Evolutionary conservation across 352 stramenopile genomes (phyloP), one percentile per base, ranked within the genome.

Genomic region (Bremia lactucae): DNA sequence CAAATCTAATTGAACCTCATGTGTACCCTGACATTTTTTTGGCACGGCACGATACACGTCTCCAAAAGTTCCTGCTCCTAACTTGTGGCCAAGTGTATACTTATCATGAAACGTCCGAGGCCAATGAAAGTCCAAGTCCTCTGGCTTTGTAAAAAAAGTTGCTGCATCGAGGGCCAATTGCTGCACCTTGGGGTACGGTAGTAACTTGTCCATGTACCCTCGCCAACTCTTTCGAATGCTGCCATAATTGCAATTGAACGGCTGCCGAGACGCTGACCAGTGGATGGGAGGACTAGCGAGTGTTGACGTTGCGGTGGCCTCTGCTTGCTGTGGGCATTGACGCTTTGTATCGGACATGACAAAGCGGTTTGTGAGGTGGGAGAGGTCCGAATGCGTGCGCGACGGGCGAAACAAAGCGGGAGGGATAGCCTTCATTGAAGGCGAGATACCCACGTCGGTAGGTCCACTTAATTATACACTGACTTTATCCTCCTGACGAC

Each of bases 1-100:
- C 20, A 89, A 42, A 41, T 87, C 76, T 11, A 89, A 33, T 24
- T 66, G 16, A 4, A 61, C 19, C 8, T 49, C 49, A 38, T 35
- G 20, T 7, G 33, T 31, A 14, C 53, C 42, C 2, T 50, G 26
- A n/a, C n/a, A n/a, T 13, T 45, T 31, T 21, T 45, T 29, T 1
- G 65, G 65, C 10, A 79, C 24, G 5, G 73, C 76, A 42, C 62
- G 66, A 46, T 80, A 76, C 2, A 89, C 76, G 25, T 52, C 54
- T 29, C 76, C 76, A 51, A 86, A 89, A 0, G 76, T 68, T 26
- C 76, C 76, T 62, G 84, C 76, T 2, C 76, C 76, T 4, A 89
- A 55, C 20, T 76, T 65, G 20, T 83, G 60, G 0, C 55, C 67
- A 0, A 83, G 43, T 20, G 42, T 36, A 49, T 83, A 89, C 49